phyloP scores from a whole-genome alignment of 371 early-diverging fungal species.

The Neoconidiobolus thromboides region DNA sequence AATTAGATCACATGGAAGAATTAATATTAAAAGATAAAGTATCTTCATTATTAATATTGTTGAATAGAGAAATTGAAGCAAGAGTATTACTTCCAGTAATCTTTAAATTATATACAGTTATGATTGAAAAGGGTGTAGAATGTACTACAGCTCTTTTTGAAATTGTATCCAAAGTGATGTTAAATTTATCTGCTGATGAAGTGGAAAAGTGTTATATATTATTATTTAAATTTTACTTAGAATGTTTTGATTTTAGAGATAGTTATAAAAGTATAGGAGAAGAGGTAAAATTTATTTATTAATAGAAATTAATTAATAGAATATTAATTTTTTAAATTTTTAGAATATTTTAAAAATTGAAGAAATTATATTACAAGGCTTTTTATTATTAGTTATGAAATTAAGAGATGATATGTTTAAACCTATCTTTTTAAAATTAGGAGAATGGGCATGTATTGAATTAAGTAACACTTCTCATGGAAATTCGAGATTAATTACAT shows the following conservation, averaged over 20 bases:
- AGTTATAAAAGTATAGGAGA: slow-evolving; percentile 7
- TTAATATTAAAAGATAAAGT: slow-evolving; percentile 17
- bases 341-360: slow-evolving; percentile 39
- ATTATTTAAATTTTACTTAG: slow-evolving; percentile 66
- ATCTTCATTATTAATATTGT: slow-evolving; percentile 22
- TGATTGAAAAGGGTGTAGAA: slow-evolving; percentile 30
- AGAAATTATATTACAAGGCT: slow-evolving; percentile 39
- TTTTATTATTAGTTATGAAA: slow-evolving; percentile 66
- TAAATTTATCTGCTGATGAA: slow-evolving; percentile 36
- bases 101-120: slow-evolving; percentile 34
- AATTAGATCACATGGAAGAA: not conserved
- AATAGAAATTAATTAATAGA: too few relatives aligned
- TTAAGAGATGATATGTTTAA: slow-evolving; percentile 86
- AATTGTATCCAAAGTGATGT: slow-evolving; percentile 39
- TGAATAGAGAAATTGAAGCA: slow-evolving; percentile 40
- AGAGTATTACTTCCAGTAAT: slow-evolving; percentile 46
- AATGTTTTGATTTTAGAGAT: slow-evolving; percentile 45
- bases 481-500: slow-evolving; percentile 38
- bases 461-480: slow-evolving; percentile 18
- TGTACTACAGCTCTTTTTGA: slow-evolving; percentile 27
- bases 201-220: slow-evolving; percentile 51
- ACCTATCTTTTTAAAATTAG: slow-evolving; percentile 70
- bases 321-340: slow-evolving; percentile 2
- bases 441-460: slow-evolving; percentile 75
- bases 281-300: not conserved